A percentile compares a stretch with the other conserved stretches of the same genome.
Evolutionary conservation across 345 rosid species (phyloP).

Genomic region (Anacardium occidentale): DNA sequence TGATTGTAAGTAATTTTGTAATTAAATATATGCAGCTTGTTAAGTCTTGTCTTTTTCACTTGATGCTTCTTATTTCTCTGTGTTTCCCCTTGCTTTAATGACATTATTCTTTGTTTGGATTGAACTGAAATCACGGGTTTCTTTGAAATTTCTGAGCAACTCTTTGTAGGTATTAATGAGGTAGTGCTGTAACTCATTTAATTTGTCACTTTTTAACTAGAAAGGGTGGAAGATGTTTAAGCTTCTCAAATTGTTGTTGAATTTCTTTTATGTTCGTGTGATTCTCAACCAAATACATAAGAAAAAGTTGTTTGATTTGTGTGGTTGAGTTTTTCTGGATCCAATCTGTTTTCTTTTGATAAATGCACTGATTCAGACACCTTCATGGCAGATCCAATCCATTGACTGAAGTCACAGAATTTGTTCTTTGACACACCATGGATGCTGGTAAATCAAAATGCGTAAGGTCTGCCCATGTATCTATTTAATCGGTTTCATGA

Average conservation of each 20-base stretch:
- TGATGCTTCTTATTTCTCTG: neutral
- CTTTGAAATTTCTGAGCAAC: neutral
- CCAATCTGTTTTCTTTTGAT: neutral
- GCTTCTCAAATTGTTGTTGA: slow-evolving; percentile 3
- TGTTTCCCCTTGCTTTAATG: no score
- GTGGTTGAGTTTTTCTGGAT: slow-evolving; percentile 9
- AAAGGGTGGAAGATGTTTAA: slow-evolving; percentile 6
- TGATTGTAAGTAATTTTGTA: slow-evolving; percentile 9
- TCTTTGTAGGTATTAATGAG: neutral
- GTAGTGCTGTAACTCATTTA: neutral
- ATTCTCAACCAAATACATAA: slow-evolving; percentile 3
- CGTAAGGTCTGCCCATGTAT: slow-evolving; percentile 28
- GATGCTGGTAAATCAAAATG: slow-evolving; percentile 29
- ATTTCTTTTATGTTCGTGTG: slow-evolving; percentile 20
- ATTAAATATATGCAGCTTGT: neutral
- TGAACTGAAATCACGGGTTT: slow-evolving; percentile 4
- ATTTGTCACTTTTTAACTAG: neutral
- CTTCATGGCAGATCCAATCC: slow-evolving; percentile 20
- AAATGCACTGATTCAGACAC: neutral
- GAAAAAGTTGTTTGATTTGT: slow-evolving; percentile 9
- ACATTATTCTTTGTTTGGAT: neutral
- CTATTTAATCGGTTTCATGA: neutral
- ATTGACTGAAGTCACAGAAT: slow-evolving; percentile 12
- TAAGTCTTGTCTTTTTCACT: neutral
- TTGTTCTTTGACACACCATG: slow-evolving; percentile 21